A percentile compares a stretch with the other conserved stretches of the same genome.
These are phyloP conservation scores for Schizopora paradoxa DNA, from an alignment of 1,284 basidiomycete species.

Conservation along the genomic window DNA sequence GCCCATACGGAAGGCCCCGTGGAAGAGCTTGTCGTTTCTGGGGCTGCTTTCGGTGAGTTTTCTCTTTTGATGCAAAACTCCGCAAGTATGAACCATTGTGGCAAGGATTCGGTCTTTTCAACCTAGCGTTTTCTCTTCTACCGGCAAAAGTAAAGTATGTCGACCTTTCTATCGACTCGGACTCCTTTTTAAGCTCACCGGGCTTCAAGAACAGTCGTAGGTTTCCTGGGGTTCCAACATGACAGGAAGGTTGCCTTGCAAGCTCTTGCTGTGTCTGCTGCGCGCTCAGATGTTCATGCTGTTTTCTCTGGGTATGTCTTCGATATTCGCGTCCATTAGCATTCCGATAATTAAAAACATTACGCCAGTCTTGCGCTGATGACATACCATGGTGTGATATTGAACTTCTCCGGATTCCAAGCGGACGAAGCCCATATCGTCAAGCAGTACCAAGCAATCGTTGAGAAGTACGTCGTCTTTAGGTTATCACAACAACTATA, in stretches of 20 bases:
- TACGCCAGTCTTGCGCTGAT: conserved; percentile 65
- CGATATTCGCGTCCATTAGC: conserved; percentile 1
- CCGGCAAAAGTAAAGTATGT: conserved; percentile 63
- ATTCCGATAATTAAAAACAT: not conserved
- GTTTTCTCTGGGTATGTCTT: conserved; percentile 62
- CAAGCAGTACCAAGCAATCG: conserved; percentile 55
- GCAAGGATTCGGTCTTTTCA: conserved; percentile 64
- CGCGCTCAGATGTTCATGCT: conserved; percentile 61
- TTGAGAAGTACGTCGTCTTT: conserved; percentile 43
- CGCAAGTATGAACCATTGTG: conserved; percentile 3
- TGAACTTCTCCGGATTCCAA: conserved; percentile 67
- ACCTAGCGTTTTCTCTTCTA: conserved; percentile 69
- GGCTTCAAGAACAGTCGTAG: conserved; percentile 51
- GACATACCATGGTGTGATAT: conserved; percentile 69
- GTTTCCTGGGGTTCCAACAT: conserved; percentile 68
- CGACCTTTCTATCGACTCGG: not conserved
- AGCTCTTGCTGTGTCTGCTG: conserved; percentile 61
- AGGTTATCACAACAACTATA: not conserved
- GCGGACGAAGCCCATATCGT: conserved; percentile 63
- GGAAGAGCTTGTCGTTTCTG: conserved; percentile 67
- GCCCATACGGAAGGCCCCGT: conserved; percentile 45
- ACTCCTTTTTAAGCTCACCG: conserved; percentile 1
- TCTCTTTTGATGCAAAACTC: not conserved
- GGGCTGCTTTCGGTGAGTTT: conserved; percentile 62
- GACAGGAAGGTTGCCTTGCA: conserved; percentile 62